Percentiles rank a stretch among this genome's conserved stretches.
phyloP scores from a whole-genome alignment of 2,329 filamentous ascomycete species.

The Apiospora phragmitis region DNA sequence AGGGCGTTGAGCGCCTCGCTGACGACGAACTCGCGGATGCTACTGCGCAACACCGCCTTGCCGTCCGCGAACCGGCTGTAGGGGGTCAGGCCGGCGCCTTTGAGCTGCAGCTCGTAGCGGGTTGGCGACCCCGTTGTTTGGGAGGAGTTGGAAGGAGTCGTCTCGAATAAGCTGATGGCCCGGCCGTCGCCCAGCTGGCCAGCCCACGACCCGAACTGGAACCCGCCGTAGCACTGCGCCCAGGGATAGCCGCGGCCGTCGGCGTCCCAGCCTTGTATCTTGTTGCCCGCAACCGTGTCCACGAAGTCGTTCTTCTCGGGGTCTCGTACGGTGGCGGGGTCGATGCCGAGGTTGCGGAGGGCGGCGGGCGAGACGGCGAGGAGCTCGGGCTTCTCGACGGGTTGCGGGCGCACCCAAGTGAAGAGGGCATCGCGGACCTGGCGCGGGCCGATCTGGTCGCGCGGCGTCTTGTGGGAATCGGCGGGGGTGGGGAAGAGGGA shows the following conservation, averaged over 20 bases:
- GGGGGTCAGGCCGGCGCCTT: slow-evolving; percentile 89
- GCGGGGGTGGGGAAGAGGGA: slow-evolving; percentile 76
- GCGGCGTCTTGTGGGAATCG: slow-evolving; percentile 77
- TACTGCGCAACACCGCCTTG: slow-evolving; percentile 87
- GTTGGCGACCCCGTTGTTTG: slow-evolving; percentile 25
- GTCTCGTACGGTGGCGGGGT: slow-evolving; percentile 59
- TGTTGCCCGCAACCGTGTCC: slow-evolving; percentile 78
- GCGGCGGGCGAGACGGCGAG: slow-evolving; percentile 79
- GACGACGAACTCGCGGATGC: slow-evolving; percentile 91
- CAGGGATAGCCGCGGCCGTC: slow-evolving; percentile 77
- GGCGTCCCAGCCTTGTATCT: slow-evolving; percentile 73
- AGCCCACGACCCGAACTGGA: slow-evolving; percentile 83
- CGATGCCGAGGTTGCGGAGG: slow-evolving; percentile 78
- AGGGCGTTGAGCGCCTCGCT: slow-evolving; percentile 87
- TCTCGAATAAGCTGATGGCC: slow-evolving; percentile 92
- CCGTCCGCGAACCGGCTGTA: slow-evolving; percentile 97
- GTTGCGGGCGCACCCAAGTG: slow-evolving; percentile 85
- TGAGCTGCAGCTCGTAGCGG: slow-evolving; percentile 89
- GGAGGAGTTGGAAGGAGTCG: slow-evolving; percentile 61
- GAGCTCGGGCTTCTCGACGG: slow-evolving; percentile 71
- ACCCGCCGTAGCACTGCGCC: slow-evolving; percentile 96
- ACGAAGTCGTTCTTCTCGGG: slow-evolving; percentile 60
- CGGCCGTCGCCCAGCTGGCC: slow-evolving; percentile 93
- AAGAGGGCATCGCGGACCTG: slow-evolving; percentile 84
- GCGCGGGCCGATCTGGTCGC: slow-evolving; percentile 75